A percentile compares a stretch with the other conserved stretches of the same genome.
Evolutionary conservation across 2,329 filamentous ascomycete genomes (phyloP).

Genomic region (Microdochium bolleyi): DNA sequence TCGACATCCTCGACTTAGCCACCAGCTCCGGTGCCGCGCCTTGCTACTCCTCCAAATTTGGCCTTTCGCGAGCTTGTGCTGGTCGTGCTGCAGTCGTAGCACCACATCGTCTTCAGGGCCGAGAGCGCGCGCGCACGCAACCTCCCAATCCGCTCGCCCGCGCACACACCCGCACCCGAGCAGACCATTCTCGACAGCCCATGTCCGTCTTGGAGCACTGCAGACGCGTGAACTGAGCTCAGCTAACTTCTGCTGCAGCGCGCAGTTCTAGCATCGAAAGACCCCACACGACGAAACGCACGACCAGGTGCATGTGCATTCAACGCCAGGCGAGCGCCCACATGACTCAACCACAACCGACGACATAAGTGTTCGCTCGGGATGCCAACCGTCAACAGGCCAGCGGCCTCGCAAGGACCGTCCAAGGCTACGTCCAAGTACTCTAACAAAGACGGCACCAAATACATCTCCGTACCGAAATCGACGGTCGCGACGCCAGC

Average conservation of each 20-base stretch:
- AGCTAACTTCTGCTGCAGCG: neutral
- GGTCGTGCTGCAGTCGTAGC: neutral
- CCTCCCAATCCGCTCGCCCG: no score
- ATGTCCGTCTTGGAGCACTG: neutral
- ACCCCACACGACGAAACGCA: neutral
- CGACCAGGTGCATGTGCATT: neutral
- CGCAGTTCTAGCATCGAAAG: neutral
- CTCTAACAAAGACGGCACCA: slow-evolving; percentile 61
- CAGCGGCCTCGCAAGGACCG: slow-evolving; percentile 38
- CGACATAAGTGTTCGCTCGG: slow-evolving; percentile 12
- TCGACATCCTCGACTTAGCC: neutral
- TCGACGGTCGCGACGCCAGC: slow-evolving; percentile 39
- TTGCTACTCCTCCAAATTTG: neutral
- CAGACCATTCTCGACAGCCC: no score
- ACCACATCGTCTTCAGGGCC: no score
- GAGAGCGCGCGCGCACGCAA: no score
- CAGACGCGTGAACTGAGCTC: neutral
- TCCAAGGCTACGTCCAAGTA: slow-evolving; percentile 50
- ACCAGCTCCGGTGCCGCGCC: neutral
- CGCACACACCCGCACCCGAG: no score
- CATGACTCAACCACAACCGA: neutral
- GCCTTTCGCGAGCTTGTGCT: neutral
- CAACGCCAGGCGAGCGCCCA: neutral
- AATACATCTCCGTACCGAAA: slow-evolving; percentile 60
- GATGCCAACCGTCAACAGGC: slow-evolving; percentile 46